Conservation (phyloP, 495 filamentous ascomycete genomes). For the Penicillium antarcticum region DNA sequence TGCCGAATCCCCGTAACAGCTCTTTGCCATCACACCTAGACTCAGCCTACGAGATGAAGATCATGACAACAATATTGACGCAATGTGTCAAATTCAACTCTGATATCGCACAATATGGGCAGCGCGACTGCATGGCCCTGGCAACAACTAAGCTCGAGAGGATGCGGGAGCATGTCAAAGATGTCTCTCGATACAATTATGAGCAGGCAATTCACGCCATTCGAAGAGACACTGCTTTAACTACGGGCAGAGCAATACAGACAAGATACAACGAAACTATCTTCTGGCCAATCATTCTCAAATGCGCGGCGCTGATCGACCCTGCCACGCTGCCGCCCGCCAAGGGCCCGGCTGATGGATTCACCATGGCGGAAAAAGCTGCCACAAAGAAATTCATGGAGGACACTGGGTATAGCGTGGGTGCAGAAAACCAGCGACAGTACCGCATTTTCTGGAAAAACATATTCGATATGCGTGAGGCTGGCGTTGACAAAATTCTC, state of each 20-base stretch:
- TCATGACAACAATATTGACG: no score
- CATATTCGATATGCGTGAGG: slow-evolving; percentile 17
- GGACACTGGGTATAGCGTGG: slow-evolving; percentile 10
- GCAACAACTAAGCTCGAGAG: slow-evolving; percentile 9
- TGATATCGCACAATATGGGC: slow-evolving; percentile 7
- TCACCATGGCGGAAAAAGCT: slow-evolving; percentile 22
- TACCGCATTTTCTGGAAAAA: slow-evolving; percentile 19
- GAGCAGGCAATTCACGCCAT: slow-evolving; percentile 8
- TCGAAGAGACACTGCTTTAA: slow-evolving; percentile 12
- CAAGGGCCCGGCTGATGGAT: slow-evolving; percentile 20
- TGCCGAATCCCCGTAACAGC: no score
- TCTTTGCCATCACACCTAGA: no score
- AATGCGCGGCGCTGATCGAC: slow-evolving; percentile 16
- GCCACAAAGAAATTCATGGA: slow-evolving; percentile 19
- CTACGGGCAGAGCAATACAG: slow-evolving; percentile 6
- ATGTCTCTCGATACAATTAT: slow-evolving; percentile 10
- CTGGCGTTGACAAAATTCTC: slow-evolving; percentile 15
- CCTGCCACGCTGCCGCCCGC: slow-evolving; percentile 9
- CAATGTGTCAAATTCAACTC: not conserved
- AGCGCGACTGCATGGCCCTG: not conserved
- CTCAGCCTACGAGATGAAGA: no score
- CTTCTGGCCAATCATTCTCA: slow-evolving; percentile 19
- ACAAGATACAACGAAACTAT: slow-evolving; percentile 15
- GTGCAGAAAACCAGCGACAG: slow-evolving; percentile 15
- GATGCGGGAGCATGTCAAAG: slow-evolving; percentile 6